Conservation (phyloP, 2,329 filamentous ascomycete species). For the Diplodia corticola region DNA sequence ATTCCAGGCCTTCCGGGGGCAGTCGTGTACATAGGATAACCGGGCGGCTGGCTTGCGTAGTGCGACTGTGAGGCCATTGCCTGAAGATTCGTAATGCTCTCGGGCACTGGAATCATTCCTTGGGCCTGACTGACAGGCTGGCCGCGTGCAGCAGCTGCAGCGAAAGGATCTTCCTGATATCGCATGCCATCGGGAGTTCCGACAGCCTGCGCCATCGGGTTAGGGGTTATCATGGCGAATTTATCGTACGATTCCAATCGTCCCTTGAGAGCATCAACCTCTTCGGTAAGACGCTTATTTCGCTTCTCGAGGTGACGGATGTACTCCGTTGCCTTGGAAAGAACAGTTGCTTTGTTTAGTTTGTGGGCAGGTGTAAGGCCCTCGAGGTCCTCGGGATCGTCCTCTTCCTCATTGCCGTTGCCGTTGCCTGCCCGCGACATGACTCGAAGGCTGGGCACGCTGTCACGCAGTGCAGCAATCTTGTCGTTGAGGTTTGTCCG, state of each 20-base stretch:
- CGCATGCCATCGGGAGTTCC: slow-evolving; percentile 38
- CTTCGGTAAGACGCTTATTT: slow-evolving; percentile 77
- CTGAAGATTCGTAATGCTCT: slow-evolving; percentile 41
- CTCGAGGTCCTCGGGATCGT: slow-evolving; percentile 75
- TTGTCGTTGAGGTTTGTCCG: slow-evolving; percentile 96
- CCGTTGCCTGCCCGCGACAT: slow-evolving; percentile 60
- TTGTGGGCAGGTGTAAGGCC: slow-evolving; percentile 79
- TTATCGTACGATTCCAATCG: slow-evolving; percentile 67
- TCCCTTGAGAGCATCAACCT: slow-evolving; percentile 76
- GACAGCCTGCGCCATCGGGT: slow-evolving; percentile 34
- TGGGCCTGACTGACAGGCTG: slow-evolving; percentile 30
- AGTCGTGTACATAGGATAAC: slow-evolving; percentile 37
- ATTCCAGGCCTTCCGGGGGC: slow-evolving; percentile 28
- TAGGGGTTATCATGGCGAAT: slow-evolving; percentile 61
- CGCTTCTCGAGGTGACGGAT: slow-evolving; percentile 91
- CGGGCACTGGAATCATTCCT: slow-evolving; percentile 46
- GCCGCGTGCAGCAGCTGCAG: slow-evolving; percentile 26
- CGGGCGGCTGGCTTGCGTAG: slow-evolving; percentile 33
- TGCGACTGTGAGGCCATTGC: slow-evolving; percentile 38
- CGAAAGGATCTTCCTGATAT: slow-evolving; percentile 42
- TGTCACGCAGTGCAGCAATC: slow-evolving; percentile 87
- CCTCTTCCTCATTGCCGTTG: slow-evolving; percentile 68
- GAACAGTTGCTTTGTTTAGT: slow-evolving; percentile 93
- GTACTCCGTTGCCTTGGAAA: slow-evolving; percentile 95
- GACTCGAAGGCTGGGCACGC: slow-evolving; percentile 84